Conservation (phyloP, 108 stramenopile species). For the Chaetoceros muelleri region DNA sequence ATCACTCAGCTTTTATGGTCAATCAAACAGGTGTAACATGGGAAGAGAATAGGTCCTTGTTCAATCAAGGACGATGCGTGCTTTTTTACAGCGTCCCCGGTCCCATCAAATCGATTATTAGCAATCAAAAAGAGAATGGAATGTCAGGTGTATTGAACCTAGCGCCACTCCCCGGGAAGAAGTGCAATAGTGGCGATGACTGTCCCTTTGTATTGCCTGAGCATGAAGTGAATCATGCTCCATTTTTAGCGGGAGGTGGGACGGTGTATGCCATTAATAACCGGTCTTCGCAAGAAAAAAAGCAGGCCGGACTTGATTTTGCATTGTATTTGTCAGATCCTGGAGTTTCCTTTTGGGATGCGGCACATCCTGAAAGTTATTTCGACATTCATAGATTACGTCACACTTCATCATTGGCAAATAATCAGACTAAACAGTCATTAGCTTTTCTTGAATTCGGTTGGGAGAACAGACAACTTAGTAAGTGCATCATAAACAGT, state of each 20-base stretch:
- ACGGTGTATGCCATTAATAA: neutral
- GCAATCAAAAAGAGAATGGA: slow-evolving; percentile 3
- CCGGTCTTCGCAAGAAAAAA: neutral
- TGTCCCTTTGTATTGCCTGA: slow-evolving; percentile 1
- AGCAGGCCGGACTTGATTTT: slow-evolving; percentile 7
- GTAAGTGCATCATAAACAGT: neutral
- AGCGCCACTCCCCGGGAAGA: slow-evolving; percentile 7
- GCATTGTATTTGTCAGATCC: slow-evolving; percentile 7
- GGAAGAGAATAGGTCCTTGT: neutral
- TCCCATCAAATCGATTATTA: slow-evolving; percentile 2
- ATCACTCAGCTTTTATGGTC: slow-evolving; percentile 1
- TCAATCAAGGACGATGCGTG: slow-evolving; percentile 7
- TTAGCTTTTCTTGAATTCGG: slow-evolving; percentile 7
- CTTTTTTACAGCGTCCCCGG: slow-evolving; percentile 9
- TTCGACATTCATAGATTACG: slow-evolving; percentile 3
- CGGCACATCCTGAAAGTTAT: slow-evolving; percentile 2
- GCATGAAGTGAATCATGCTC: slow-evolving; percentile 7
- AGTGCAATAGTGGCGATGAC: neutral
- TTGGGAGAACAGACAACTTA: slow-evolving; percentile 7
- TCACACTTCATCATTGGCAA: slow-evolving; percentile 3
- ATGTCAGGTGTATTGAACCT: slow-evolving; percentile 7
- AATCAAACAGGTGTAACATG: slow-evolving; percentile 1
- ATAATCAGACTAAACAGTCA: neutral
- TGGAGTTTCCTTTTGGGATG: slow-evolving; percentile 8
- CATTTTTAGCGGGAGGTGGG: slow-evolving; percentile 8